Base-by-base conservation (phyloP, 495 filamentous ascomycete species). In the Letharia columbiana region DNA sequence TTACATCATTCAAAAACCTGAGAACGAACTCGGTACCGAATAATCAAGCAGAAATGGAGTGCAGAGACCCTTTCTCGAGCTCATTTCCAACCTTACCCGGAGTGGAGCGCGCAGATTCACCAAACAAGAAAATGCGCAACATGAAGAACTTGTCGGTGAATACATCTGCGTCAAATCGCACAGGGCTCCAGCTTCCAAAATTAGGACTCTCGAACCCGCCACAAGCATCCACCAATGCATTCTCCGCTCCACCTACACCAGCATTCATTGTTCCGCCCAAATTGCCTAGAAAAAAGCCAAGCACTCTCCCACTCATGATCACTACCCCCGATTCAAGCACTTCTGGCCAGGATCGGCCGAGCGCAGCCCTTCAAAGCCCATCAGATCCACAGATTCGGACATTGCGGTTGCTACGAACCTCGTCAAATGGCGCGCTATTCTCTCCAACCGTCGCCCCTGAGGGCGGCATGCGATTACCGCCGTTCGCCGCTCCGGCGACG, bases 91-190 rank as follows among this genome's bases (percentile, higher is more conserved):
- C 69, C 45, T 74, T 83, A 31, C 73, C 61, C 57, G 81, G 63
- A 73, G 81, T 67, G 33, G 63, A 69, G 60, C 77, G 79, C 15
- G 73, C 78, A 6, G 76, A 77, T 58, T 88, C 87, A 7, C 90
- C 91, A 3, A 81, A 86, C 40, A 83, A 83, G 73, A 88, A 91
- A 73, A 83, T 86, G 40, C 88, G 91, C 61, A 98, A 98, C 75
- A 86, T 93, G 71, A 98, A 98, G 75, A 93, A 93, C 60, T 80
- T 98, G 7, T 96, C 92, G 1, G 83, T 98, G 65, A 91, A 94
- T 66, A 90, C 95, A 58, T 85, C 88, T 18, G 80, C 84, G 17
- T 75, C 79, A 11, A 77, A 71, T 44, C 73, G 75, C 40, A 73
- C 71, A 15, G 69, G 73, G 12, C 73, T 75, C 8, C 73, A 75